Evolutionary conservation across 495 filamentous ascomycete genomes (phyloP).

Genomic region (Diplogelasinospora grovesii): DNA sequence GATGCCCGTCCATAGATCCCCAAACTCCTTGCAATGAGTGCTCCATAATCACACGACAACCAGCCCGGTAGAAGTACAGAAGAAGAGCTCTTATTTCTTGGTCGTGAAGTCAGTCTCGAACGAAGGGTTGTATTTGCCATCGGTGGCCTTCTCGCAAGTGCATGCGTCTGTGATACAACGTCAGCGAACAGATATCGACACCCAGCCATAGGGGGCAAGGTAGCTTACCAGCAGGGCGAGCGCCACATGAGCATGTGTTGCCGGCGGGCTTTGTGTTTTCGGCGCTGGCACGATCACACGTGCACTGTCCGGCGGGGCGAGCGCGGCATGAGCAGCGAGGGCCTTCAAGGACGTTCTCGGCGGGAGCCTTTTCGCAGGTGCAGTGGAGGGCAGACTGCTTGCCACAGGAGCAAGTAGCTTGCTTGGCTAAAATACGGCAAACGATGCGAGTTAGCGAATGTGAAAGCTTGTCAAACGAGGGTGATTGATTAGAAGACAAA

Average conservation of each 20-base stretch:
- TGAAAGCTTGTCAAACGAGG: not conserved
- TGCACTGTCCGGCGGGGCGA: conserved; percentile 74
- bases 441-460: not conserved
- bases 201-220: too few relatives aligned
- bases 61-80: too few relatives aligned
- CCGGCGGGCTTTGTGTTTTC: conserved; percentile 60
- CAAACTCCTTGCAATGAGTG: too few relatives aligned
- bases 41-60: too few relatives aligned
- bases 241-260: conserved; percentile 66
- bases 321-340: conserved; percentile 75
- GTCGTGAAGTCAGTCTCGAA: conserved; percentile 81
- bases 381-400: conserved; percentile 79
- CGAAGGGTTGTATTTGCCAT: conserved; percentile 39
- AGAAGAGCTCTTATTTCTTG: conserved; percentile 45
- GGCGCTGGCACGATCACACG: conserved; percentile 61
- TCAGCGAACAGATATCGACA: too few relatives aligned
- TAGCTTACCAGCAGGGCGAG: conserved; percentile 58
- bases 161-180: conserved; percentile 54
- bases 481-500: not conserved
- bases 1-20: too few relatives aligned
- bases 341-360: conserved; percentile 69
- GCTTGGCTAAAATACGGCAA: conserved; percentile 28
- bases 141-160: conserved; percentile 71
- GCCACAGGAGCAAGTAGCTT: conserved; percentile 80
- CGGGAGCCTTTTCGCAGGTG: conserved; percentile 67